A percentile compares a stretch with the other conserved stretches of the same genome.
These are phyloP conservation scores for Penicillium lividum DNA, from an alignment of 495 filamentous ascomycete genomes.

Conservation along the genomic window DNA sequence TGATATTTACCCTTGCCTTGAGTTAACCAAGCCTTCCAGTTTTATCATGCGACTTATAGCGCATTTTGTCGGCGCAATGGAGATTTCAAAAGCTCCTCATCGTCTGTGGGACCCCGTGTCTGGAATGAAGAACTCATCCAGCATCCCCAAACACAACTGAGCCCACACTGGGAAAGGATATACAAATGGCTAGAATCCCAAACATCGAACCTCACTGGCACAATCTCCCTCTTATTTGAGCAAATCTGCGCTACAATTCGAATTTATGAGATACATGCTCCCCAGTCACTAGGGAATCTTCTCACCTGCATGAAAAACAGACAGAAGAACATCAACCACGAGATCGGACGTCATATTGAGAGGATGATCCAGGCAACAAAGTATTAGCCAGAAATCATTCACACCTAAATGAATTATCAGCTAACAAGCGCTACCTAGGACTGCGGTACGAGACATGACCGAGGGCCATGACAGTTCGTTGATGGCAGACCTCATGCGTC, in stretches of 20 bases:
- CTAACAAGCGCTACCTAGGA: neutral
- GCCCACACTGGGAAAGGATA: constrained; percentile 7
- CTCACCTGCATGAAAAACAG: neutral
- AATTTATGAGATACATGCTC: neutral
- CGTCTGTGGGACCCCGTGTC: constrained; percentile 10
- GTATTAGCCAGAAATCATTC: neutral
- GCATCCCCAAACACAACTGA: neutral
- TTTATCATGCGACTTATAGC: neutral
- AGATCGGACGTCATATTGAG: neutral
- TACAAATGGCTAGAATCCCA: constrained; percentile 7
- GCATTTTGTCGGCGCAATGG: constrained; percentile 29
- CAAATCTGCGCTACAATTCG: neutral
- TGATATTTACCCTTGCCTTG: neutral
- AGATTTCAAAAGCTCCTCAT: neutral
- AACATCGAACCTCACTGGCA: no score
- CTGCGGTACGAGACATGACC: neutral
- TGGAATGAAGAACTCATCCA: constrained; percentile 29
- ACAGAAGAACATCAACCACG: neutral
- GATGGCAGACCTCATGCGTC: neutral
- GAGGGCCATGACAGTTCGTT: neutral
- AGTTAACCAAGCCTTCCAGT: neutral
- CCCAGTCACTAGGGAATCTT: neutral
- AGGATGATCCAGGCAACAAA: neutral
- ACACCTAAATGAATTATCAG: neutral
- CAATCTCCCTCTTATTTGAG: neutral